Evolutionary conservation across 2,329 filamentous ascomycete species (phyloP).

Genomic region (Sporothrix phasma): DNA sequence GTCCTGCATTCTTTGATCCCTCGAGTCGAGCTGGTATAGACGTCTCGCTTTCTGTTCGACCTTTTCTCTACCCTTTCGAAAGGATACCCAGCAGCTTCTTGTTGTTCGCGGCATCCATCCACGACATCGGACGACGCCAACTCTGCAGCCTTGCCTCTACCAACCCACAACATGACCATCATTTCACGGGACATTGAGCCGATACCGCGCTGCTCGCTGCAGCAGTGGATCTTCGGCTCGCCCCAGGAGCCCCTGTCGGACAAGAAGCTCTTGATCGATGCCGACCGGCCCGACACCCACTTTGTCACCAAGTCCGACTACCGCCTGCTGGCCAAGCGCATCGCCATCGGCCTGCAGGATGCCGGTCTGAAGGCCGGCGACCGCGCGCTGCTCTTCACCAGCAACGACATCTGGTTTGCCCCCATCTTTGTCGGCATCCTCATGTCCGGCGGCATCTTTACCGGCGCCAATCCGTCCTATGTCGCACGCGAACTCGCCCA

Average conservation of each 20-base stretch:
- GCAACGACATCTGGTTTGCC: constrained; percentile 65
- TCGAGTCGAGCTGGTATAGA: not conserved
- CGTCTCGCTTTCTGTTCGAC: no score
- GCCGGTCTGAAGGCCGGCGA: constrained; percentile 58
- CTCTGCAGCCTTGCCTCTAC: not conserved
- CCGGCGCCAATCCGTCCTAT: constrained; percentile 41
- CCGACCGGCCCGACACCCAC: constrained; percentile 55
- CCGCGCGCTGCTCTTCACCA: constrained; percentile 62
- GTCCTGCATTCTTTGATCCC: not conserved
- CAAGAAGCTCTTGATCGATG: constrained; percentile 48
- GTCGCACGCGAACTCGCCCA: constrained; percentile 63
- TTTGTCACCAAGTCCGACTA: constrained; percentile 54
- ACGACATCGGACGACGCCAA: not conserved
- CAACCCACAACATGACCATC: constrained; percentile 33
- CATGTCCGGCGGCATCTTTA: constrained; percentile 71
- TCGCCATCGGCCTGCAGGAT: constrained; percentile 57
- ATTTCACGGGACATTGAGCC: constrained; percentile 36
- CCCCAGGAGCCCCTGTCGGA: constrained; percentile 34
- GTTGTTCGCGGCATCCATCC: not conserved
- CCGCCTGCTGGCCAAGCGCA: constrained; percentile 60
- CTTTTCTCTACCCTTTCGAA: not conserved
- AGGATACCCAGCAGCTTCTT: not conserved
- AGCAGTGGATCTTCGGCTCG: constrained; percentile 46
- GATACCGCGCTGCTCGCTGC: constrained; percentile 41
- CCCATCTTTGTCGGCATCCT: constrained; percentile 60